phyloP scores from a whole-genome alignment of 371 early-diverging fungal species.

The Mortierella sp. region DNA sequence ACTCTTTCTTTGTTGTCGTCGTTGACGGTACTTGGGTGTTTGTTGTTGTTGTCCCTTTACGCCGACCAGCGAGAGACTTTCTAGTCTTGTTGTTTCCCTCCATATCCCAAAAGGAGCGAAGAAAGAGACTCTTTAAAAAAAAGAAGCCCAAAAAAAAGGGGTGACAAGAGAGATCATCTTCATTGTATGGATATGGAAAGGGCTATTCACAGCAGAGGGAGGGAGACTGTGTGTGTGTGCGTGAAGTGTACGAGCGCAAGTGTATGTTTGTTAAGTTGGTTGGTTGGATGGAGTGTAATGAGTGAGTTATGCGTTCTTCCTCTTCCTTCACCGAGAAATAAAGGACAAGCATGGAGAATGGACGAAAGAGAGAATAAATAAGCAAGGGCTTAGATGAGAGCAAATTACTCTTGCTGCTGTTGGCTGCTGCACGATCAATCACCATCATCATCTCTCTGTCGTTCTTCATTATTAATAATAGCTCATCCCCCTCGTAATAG shows the following conservation, averaged over 20 bases:
- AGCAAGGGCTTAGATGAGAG: neutral
- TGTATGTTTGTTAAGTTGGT: neutral
- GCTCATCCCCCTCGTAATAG: neutral
- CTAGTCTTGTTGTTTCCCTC: neutral
- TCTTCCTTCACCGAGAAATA: neutral
- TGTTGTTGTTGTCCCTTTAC: neutral
- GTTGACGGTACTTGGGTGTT: neutral
- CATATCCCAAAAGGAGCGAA: neutral
- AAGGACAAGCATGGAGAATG: neutral
- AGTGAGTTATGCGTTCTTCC: neutral
- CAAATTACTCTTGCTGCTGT: neutral
- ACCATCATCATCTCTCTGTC: neutral
- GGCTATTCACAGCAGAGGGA: neutral
- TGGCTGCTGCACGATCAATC: neutral
- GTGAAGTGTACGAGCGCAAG: neutral
- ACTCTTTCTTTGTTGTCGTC: neutral
- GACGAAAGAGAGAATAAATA: neutral
- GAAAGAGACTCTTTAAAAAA: neutral
- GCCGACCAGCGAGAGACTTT: neutral
- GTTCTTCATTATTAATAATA: neutral
- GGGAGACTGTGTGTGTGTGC: too few species aligned
- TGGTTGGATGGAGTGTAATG: neutral
- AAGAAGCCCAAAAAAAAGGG: conserved; percentile 13
- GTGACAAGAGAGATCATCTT: neutral
- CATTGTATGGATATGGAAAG: neutral